Conservation (phyloP, 345 rosid species). For the Hypericum androsaemum region DNA sequence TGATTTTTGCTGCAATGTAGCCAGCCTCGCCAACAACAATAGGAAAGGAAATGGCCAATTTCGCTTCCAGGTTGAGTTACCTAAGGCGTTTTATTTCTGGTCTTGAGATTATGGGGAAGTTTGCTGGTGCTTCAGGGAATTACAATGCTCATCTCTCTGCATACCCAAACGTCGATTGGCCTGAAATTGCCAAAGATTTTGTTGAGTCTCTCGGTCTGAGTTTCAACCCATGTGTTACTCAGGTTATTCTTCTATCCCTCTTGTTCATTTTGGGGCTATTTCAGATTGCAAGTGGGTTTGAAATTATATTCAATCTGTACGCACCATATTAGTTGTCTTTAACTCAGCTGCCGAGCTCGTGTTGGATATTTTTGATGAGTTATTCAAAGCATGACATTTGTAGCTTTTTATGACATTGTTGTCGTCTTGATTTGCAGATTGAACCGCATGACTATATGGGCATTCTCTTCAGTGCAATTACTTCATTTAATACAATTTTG, state of each 20-base stretch:
- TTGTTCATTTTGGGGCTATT: not conserved
- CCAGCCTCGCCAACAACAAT: conserved; percentile 92
- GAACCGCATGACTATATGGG: conserved; percentile 87
- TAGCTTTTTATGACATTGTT: not conserved
- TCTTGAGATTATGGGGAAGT: conserved; percentile 77
- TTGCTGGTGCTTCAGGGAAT: conserved; percentile 96
- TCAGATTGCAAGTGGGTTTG: not conserved
- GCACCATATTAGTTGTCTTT: no score
- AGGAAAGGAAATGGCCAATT: conserved; percentile 96
- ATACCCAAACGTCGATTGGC: conserved; percentile 70
- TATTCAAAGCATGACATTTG: not conserved
- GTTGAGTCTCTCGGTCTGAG: conserved; percentile 72
- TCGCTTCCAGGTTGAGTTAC: conserved; percentile 71
- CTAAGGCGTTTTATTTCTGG: conserved; percentile 61
- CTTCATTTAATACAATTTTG: conserved; percentile 52
- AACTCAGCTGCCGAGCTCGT: not conserved
- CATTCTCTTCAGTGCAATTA: conserved; percentile 47
- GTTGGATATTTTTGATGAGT: not conserved
- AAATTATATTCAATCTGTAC: no score
- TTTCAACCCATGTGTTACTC: conserved; percentile 89
- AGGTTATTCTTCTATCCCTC: conserved; percentile 30
- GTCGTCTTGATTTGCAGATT: conserved; percentile 39
- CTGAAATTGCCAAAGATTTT: conserved; percentile 64
- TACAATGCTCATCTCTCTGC: conserved; percentile 90
- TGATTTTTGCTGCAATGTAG: conserved; percentile 30